phyloP scores from a whole-genome alignment of 805 yeast species.

The Blastobotrys terrestris region DNA sequence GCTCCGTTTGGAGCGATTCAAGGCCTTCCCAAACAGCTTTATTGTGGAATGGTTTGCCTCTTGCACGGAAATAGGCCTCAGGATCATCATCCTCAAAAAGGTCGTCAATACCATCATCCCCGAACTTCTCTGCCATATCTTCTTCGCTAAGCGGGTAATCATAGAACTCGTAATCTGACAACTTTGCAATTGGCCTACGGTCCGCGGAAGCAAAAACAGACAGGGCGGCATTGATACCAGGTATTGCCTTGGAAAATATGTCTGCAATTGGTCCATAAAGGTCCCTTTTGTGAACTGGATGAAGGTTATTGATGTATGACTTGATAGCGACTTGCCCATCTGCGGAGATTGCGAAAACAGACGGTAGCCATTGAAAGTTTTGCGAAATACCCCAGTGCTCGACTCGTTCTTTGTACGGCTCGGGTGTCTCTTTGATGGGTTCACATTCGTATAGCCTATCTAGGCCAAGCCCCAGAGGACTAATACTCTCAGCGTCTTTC shows the following conservation, averaged over 20 bases:
- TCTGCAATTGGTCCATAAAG: constrained; percentile 31
- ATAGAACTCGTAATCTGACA: neutral
- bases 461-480: neutral
- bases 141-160: neutral
- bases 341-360: constrained; percentile 18
- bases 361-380: constrained; percentile 35
- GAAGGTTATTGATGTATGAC: constrained; percentile 39
- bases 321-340: constrained; percentile 21
- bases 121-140: neutral
- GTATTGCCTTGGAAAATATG: constrained; percentile 29
- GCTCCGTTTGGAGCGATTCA: neutral
- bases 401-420: neutral
- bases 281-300: constrained; percentile 27
- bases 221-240: constrained; percentile 21
- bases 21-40: neutral
- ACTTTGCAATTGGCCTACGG: neutral
- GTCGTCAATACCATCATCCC: neutral
- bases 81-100: neutral
- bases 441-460: neutral
- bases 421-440: neutral
- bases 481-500: neutral
- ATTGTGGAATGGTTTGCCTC: neutral
- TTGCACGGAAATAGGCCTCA: neutral
- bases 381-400: neutral
- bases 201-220: neutral